These are phyloP conservation scores for Thraustotheca clavata DNA, from an alignment of 352 stramenopile genomes.

Conservation along the genomic window DNA sequence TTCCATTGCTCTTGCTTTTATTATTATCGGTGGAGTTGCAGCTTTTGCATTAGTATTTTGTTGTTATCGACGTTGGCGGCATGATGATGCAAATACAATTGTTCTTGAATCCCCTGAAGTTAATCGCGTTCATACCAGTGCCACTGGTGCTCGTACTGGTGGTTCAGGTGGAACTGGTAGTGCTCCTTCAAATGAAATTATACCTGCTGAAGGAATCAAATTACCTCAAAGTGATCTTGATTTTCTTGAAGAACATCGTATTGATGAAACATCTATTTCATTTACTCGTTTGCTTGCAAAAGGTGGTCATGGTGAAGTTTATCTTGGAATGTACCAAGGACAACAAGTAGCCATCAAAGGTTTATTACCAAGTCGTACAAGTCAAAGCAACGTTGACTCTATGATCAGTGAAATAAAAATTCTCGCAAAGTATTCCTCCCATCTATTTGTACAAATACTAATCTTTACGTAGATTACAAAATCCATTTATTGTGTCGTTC, in stretches of 20 bases:
- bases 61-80: neutral
- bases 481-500: slow-evolving; percentile 15
- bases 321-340: slow-evolving; percentile 4
- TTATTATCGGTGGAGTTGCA: neutral
- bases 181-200: neutral
- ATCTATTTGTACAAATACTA: neutral
- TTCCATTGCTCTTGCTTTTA: neutral
- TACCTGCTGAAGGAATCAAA: neutral
- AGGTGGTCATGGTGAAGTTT: slow-evolving; percentile 1
- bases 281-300: neutral
- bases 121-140: neutral
- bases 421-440: neutral
- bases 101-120: too few relatives aligned
- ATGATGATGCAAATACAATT: neutral
- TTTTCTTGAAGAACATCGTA: neutral
- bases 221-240: neutral
- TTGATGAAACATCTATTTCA: neutral
- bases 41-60: neutral
- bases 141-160: neutral
- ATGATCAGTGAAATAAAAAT: slow-evolving; percentile 17
- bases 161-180: neutral
- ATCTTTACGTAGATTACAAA: neutral
- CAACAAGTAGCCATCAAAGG: slow-evolving; percentile 14
- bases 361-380: neutral
- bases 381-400: neutral